phyloP scores from a whole-genome alignment of 129 eudicot species.

The Lactuca saligna region DNA sequence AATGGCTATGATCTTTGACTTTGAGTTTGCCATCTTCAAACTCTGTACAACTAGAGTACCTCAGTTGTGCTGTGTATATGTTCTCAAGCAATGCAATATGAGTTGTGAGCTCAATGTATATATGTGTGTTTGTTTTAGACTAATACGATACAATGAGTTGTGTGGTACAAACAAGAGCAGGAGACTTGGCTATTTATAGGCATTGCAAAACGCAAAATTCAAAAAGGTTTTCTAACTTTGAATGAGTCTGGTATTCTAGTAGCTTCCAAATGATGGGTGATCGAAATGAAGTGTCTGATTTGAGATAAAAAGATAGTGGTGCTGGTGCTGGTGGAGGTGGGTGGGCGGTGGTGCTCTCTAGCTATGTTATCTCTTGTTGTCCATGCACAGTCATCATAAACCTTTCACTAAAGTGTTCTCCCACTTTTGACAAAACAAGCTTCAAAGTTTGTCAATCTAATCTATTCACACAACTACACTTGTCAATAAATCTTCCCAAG shows the following conservation, averaged over 20 bases:
- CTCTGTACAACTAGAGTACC: conserved; percentile 13
- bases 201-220: conserved; percentile 20
- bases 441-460: conserved; percentile 14
- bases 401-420: conserved; percentile 17
- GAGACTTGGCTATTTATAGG: conserved; percentile 27
- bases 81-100: conserved; percentile 21
- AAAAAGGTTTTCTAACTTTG: not conserved
- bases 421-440: conserved; percentile 28
- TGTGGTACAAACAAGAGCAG: conserved; percentile 26
- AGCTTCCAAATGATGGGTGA: conserved; percentile 3
- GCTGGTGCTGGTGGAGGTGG: conserved; percentile 22
- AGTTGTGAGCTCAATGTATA: conserved; percentile 23
- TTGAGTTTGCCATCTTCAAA: conserved; percentile 42
- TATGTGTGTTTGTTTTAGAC: conserved; percentile 12
- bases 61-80: conserved; percentile 11
- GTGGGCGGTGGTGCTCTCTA: conserved; percentile 32
- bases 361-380: conserved; percentile 22
- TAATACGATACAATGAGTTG: conserved; percentile 21
- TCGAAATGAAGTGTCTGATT: conserved; percentile 8
- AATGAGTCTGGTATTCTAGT: not conserved
- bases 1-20: conserved; percentile 50
- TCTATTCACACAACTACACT: conserved; percentile 19
- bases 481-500: conserved; percentile 4
- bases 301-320: conserved; percentile 21
- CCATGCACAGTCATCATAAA: conserved; percentile 28